Evolutionary conservation across 2,329 filamentous ascomycete species (phyloP), one percentile per base, ranked within the genome.

Genomic region (Neofusicoccum kwambonambiense): DNA sequence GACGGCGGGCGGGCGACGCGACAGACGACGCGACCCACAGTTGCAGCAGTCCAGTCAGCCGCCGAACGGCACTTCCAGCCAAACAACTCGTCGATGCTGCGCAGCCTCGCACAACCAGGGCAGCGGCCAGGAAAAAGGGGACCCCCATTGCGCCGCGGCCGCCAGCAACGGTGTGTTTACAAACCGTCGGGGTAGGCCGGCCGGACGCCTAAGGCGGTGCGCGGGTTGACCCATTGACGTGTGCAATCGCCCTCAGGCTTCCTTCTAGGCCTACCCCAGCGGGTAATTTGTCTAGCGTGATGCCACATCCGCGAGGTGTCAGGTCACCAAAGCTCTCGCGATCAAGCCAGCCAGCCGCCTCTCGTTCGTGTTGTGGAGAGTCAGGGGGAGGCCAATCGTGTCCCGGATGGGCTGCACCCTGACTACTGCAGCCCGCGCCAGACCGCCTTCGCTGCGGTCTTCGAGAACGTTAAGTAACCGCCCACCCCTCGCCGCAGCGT

Each of bases 281-380:
- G 56, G 56, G 34, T 45, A 60, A 60, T 60, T 60, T 47, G 56
- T 47, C 56, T 60, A 60, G 56, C 56, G 56, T 37, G 56, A 60
- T 60, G 56, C 56, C 56, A 47, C 56, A 37, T 58, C 54, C 54
- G 54, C 54, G 27, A 22, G n/a, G 56, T 60, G 56, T 60, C 56
- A 60, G 56, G 41, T 60, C 56, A 60, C 56, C 56, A 58, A 58
- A 44, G 54, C 54, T 42, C 50, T 12, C 50, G 49, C 37, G 31
- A 13, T 11, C 22, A 4, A 31, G 27, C 27, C 27, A 31, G 27
- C 27, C 27, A 7, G 27, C 6, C 13, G 37, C 37, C 37, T 39
- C 37, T 39, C 15, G 9, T 6, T 17, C 41, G 54, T 27, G 13
- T 45, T 57, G 54, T 60, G 31, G 42, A 60, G 56, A 60, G 56